phyloP scores from a whole-genome alignment of 768 basidiomycete species.

The Kwoniella dendrophila region DNA sequence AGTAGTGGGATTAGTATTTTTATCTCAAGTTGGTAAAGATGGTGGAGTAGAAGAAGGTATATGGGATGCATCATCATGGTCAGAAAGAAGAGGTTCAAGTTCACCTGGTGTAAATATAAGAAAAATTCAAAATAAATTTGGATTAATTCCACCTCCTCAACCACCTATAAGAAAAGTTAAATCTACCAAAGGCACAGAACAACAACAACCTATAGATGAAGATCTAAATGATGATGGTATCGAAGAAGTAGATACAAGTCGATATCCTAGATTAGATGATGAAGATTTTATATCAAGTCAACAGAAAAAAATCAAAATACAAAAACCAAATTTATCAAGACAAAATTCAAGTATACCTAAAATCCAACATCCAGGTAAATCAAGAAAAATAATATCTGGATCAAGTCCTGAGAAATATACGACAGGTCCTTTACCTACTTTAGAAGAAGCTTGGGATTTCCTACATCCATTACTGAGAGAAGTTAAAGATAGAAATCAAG shows the following conservation, averaged over 20 bases:
- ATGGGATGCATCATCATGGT: constrained; percentile 43
- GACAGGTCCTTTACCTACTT: constrained; percentile 30
- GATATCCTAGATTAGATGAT: neutral
- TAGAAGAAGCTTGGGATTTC: constrained; percentile 39
- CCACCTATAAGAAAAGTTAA: constrained; percentile 1
- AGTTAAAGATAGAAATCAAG: constrained; percentile 30
- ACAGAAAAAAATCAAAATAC: neutral
- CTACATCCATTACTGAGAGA: constrained; percentile 33
- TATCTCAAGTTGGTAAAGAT: constrained; percentile 2
- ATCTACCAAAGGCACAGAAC: neutral
- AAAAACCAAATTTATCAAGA: constrained; percentile 10
- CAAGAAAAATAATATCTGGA: constrained; percentile 25
- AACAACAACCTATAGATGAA: neutral
- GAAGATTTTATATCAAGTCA: neutral
- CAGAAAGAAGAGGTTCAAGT: constrained; percentile 22
- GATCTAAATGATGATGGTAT: neutral
- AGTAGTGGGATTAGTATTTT: constrained; percentile 7
- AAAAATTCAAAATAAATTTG: constrained; percentile 20
- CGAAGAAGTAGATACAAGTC: neutral
- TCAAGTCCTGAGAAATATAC: constrained; percentile 38
- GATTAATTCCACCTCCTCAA: neutral
- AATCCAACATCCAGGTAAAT: constrained; percentile 18
- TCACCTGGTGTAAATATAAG: constrained; percentile 12
- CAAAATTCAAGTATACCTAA: neutral
- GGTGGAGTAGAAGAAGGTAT: constrained; percentile 29